Base-by-base conservation (phyloP, 2,329 filamentous ascomycete genomes). In the Fusarium tjaetaba region DNA sequence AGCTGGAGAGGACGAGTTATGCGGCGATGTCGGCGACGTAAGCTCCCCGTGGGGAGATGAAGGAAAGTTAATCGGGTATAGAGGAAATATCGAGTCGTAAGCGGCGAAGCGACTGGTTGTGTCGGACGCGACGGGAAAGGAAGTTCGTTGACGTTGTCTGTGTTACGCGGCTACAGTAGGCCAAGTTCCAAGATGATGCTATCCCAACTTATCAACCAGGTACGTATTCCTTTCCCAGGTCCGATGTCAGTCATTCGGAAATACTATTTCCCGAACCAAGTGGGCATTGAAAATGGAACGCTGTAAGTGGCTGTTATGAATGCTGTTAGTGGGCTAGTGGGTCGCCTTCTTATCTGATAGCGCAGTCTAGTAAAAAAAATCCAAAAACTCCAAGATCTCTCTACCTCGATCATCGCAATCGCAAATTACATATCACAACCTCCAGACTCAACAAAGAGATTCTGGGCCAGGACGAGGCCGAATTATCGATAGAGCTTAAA, bases 181-280 rank as follows among this genome's bases (percentile, higher is more conserved):
- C 62, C 69, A 69, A 56, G 65, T 64, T 67, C 65, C 61, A 60
- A 72, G 48, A 64, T 68, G 76, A 78, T 78, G 76, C 69, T 78
- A 74, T 77, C 68, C 55, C 67, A 65, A 55, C 67, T 66, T 68
- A 61, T 66, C 60, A 66, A 63, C 34, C 51, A 41, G 75, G 75
- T 77, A 77, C 75, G 75, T 77, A 77, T 60, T 38, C 36, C 9
- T 38, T 38, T 36, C 16, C 36, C 36, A 38, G 36, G 36, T 18
- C 36, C 36, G 51, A 55, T 57, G 55, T 45, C 26, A 46, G 16
- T 38, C 26, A 45, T 41, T 38, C 68, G 75, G 76, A 74, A 32
- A 53, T 71, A 76, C 24, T 26, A 63, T 46, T 2, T 24, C 28
- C 74, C 73, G 56, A 1, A 9, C 11, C 14, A 41, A 14, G 20